Evolutionary conservation across 108 stramenopile genomes (phyloP).

Genomic region (Nitzschia palea): DNA sequence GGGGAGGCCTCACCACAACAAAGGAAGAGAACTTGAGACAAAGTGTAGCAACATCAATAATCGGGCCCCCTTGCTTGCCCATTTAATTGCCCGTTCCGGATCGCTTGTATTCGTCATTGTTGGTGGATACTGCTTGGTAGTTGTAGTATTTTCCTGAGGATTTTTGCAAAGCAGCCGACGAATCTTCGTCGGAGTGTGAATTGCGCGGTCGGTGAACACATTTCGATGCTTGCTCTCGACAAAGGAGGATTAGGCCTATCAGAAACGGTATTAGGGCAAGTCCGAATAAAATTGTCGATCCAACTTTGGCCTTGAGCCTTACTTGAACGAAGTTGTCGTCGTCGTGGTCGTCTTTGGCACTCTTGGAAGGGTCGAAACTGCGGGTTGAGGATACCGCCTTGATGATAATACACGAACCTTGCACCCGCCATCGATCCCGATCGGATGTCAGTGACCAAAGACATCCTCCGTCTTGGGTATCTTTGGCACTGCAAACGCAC

Average conservation of each 20-base stretch:
- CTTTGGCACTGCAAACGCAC: conserved; percentile 4
- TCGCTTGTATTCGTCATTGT: not conserved
- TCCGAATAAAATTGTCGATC: not conserved
- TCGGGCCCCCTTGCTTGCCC: too few relatives aligned
- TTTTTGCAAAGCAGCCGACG: not conserved
- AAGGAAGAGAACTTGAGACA: too few relatives aligned
- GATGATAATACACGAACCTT: conserved; percentile 5
- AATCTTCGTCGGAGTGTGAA: not conserved
- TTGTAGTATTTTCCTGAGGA: too few relatives aligned
- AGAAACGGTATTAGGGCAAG: not conserved
- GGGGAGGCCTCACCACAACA: too few relatives aligned
- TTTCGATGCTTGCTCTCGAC: not conserved
- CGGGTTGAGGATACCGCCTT: conserved; percentile 9
- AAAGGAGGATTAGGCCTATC: not conserved
- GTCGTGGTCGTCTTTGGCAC: not conserved
- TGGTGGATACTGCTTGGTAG: not conserved
- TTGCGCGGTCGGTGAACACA: not conserved
- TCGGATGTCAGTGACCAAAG: conserved; percentile 3
- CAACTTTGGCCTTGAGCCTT: not conserved
- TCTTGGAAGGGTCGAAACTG: not conserved
- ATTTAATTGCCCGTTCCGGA: too few relatives aligned
- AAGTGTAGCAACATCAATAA: too few relatives aligned
- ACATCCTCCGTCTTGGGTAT: not conserved
- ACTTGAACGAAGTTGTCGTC: not conserved
- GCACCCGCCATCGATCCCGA: conserved; percentile 1